phyloP scores from a whole-genome alignment of 192 early-diverging fungal species.

The Powellomyces hirtus region DNA sequence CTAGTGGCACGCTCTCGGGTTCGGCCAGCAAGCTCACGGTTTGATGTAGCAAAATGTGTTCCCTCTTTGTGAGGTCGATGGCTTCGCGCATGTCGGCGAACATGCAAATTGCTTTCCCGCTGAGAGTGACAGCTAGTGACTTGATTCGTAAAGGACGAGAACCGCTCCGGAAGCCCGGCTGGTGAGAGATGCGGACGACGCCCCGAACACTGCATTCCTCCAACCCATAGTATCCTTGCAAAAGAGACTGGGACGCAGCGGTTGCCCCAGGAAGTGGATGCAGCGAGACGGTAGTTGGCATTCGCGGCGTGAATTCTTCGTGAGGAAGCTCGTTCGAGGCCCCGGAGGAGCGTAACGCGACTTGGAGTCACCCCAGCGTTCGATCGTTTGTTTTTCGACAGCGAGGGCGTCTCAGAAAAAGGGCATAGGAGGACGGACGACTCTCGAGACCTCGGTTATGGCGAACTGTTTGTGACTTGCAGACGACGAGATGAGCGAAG shows the following conservation, averaged over 20 bases:
- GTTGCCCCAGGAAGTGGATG: constrained; percentile 13
- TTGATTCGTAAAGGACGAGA: constrained; percentile 9
- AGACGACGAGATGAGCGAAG: no score
- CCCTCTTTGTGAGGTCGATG: neutral
- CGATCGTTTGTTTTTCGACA: no score
- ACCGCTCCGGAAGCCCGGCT: neutral
- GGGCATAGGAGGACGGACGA: no score
- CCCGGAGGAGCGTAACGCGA: no score
- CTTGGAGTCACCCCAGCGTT: no score
- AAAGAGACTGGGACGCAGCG: constrained; percentile 6
- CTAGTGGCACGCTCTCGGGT: constrained; percentile 27
- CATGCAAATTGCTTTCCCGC: constrained; percentile 8
- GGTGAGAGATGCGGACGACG: constrained; percentile 23
- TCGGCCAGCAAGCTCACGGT: constrained; percentile 22
- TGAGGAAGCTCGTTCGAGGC: no score
- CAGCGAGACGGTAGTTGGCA: constrained; percentile 17
- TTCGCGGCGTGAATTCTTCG: no score
- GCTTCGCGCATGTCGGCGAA: neutral
- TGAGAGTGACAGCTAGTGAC: constrained; percentile 20
- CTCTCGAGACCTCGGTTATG: no score
- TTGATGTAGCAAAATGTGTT: constrained; percentile 9
- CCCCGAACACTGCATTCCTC: constrained; percentile 38
- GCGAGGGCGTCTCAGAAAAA: no score
- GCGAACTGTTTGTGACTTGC: no score
- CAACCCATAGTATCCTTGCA: constrained; percentile 45